Percentiles rank a stretch among this genome's conserved stretches.
Conservation (phyloP, 1,284 basidiomycete genomes). For the Exobasidium cylindrosporum region DNA sequence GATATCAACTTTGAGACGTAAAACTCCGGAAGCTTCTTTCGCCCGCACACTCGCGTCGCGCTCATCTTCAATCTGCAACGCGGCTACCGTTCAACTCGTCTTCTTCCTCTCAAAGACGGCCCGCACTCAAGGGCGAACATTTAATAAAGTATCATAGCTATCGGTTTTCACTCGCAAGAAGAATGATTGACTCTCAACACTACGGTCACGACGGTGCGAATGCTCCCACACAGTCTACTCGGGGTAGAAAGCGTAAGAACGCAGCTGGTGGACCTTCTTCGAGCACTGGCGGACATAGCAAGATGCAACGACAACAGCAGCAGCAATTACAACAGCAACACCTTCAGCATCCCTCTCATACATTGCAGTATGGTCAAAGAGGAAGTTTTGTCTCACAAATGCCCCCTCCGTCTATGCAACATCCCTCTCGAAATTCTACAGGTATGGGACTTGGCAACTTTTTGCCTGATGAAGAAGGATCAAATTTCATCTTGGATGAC, state of each 20-base stretch:
- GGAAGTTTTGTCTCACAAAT: background rate
- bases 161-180: too few species aligned
- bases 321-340: conserved; percentile 10
- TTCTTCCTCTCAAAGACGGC: too few species aligned
- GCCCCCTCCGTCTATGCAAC: conserved; percentile 1
- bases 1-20: too few species aligned
- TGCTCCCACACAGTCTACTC: background rate
- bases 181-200: background rate
- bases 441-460: conserved; percentile 12
- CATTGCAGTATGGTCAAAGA: background rate
- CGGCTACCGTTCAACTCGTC: too few species aligned
- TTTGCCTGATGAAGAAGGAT: conserved; percentile 3
- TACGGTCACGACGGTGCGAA: background rate
- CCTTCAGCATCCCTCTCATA: background rate
- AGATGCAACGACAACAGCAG: conserved; percentile 1
- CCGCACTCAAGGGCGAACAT: too few species aligned
- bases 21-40: too few species aligned
- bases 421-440: background rate
- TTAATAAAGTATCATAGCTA: too few species aligned
- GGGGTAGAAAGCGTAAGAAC: conserved; percentile 6
- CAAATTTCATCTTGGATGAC: conserved; percentile 30
- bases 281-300: conserved; percentile 3
- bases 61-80: too few species aligned
- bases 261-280: conserved; percentile 1
- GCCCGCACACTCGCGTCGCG: too few species aligned